Conservation (phyloP, 495 filamentous ascomycete genomes). For the Pseudevernia furfuracea region DNA sequence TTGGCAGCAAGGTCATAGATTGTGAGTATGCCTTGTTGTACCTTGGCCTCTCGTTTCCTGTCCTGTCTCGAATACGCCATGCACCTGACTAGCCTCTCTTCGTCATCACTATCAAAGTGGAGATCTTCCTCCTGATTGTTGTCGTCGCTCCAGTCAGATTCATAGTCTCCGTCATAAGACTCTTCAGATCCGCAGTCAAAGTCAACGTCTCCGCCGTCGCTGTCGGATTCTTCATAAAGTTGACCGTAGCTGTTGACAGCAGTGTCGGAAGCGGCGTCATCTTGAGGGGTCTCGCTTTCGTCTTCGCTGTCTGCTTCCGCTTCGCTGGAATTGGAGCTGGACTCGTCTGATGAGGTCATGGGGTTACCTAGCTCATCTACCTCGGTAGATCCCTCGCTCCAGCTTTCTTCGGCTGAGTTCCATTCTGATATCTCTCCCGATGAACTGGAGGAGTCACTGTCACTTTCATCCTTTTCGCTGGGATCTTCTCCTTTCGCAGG, state of each 20-base stretch:
- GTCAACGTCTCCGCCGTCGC: background rate
- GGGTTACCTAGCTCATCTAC: conserved; percentile 1
- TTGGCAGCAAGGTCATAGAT: background rate
- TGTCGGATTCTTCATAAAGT: conserved; percentile 4
- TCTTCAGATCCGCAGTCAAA: conserved; percentile 7
- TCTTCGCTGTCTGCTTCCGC: background rate
- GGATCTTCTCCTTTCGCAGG: background rate
- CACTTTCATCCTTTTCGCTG: background rate
- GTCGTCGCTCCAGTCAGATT: background rate
- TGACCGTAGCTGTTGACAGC: conserved; percentile 4
- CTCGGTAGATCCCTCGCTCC: conserved; percentile 16
- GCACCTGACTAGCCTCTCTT: background rate
- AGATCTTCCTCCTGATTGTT: background rate
- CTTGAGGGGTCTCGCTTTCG: background rate
- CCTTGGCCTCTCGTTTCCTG: background rate
- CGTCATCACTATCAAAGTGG: background rate
- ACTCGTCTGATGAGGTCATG: conserved; percentile 4
- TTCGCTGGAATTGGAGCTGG: background rate
- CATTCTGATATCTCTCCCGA: conserved; percentile 1
- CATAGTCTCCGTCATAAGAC: background rate
- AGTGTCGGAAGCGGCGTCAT: conserved; percentile 2
- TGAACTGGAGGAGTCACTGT: background rate
- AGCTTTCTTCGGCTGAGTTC: conserved; percentile 16
- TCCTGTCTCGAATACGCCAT: conserved; percentile 1
- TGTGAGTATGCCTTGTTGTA: conserved; percentile 7